Conservation (phyloP, 176 grass and related monocot genomes). For the Oryza brachyantha region DNA sequence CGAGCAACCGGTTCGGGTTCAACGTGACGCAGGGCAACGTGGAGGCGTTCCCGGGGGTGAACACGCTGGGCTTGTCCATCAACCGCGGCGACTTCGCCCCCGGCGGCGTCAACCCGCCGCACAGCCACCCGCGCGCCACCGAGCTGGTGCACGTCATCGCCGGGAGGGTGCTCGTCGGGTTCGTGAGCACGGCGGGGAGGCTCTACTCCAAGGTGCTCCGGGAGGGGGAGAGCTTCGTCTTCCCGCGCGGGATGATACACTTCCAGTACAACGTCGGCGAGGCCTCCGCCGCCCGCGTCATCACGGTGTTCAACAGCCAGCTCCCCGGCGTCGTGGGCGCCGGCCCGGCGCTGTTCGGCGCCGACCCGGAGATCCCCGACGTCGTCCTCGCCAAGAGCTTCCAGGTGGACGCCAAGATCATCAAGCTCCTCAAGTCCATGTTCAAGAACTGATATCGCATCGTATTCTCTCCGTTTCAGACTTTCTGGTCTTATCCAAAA, state of each 20-base stretch:
- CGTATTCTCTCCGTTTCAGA: no score
- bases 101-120: conserved; percentile 74
- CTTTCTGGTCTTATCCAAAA: no score
- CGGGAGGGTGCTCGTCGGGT: conserved; percentile 61
- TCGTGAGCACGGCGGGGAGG: conserved; percentile 52
- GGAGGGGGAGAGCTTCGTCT: conserved; percentile 54
- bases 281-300: conserved; percentile 24
- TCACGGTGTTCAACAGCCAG: conserved; percentile 86
- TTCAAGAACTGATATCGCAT: conserved; percentile 23
- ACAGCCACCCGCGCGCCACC: conserved; percentile 67
- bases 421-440: conserved; percentile 63
- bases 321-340: conserved; percentile 52
- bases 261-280: conserved; percentile 66
- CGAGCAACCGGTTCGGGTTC: conserved; percentile 31
- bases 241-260: conserved; percentile 75
- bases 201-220: conserved; percentile 57
- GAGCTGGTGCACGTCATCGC: conserved; percentile 55
- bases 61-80: conserved; percentile 82
- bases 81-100: conserved; percentile 75
- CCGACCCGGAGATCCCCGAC: conserved; percentile 54
- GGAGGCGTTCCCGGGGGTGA: conserved; percentile 66
- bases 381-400: conserved; percentile 68
- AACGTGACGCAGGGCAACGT: conserved; percentile 45
- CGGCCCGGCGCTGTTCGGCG: conserved; percentile 37
- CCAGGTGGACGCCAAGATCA: conserved; percentile 48